A percentile compares a stretch with the other conserved stretches of the same genome.
phyloP scores from a whole-genome alignment of 371 early-diverging fungal genomes.

The Mortierella sp. region DNA sequence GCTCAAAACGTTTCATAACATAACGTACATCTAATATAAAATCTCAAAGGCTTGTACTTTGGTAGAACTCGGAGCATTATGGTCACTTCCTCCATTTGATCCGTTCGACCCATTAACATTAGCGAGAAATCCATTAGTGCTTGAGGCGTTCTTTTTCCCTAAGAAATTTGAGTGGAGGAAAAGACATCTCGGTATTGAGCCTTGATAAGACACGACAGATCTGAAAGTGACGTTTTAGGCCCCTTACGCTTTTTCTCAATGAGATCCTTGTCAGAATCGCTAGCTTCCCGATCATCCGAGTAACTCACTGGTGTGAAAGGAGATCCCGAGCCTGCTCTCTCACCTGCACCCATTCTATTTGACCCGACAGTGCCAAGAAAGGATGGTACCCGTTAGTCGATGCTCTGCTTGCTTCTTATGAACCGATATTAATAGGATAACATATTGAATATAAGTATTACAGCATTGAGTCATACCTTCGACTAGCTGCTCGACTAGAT shows the following conservation, averaged over 20 bases:
- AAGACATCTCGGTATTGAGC: neutral
- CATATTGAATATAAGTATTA: neutral
- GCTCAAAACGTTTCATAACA: neutral
- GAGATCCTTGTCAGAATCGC: constrained; percentile 53
- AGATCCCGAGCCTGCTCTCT: constrained; percentile 57
- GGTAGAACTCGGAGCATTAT: constrained; percentile 14
- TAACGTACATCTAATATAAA: neutral
- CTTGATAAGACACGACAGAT: neutral
- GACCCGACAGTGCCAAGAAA: neutral
- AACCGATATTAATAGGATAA: no score
- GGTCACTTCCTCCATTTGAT: constrained; percentile 29
- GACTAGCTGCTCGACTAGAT: constrained; percentile 72
- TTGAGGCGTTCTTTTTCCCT: constrained; percentile 41
- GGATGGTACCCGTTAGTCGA: neutral
- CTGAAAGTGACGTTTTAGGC: neutral
- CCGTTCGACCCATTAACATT: constrained; percentile 17
- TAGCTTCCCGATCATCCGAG: constrained; percentile 52
- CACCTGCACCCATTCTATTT: constrained; percentile 45
- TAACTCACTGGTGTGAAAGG: constrained; percentile 57
- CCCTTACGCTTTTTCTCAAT: constrained; percentile 52
- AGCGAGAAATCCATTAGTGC: constrained; percentile 6
- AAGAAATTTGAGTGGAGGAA: no score
- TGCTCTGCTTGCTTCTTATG: neutral
- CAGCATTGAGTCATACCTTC: constrained; percentile 58
- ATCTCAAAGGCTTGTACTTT: constrained; percentile 39